These are phyloP conservation scores for Sphaerulina vaccinii DNA, from an alignment of 2,329 filamentous ascomycete genomes.

Conservation along the genomic window DNA sequence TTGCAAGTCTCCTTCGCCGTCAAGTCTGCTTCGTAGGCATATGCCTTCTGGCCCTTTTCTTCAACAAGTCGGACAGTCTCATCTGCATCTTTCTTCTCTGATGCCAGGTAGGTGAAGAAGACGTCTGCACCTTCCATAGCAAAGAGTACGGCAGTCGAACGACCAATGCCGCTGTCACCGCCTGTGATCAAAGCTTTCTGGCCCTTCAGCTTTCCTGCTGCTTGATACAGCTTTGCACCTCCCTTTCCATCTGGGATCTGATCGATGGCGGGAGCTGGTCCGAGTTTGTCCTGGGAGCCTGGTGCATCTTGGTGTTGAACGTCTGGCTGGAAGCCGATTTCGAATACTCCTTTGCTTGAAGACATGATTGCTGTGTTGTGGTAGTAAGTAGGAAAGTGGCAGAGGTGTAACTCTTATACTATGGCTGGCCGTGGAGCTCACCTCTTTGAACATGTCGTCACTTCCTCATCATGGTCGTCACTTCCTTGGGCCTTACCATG, in stretches of 20 bases:
- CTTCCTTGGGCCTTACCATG: no score
- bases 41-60: constrained; percentile 63
- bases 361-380: no score
- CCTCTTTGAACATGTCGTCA: no score
- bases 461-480: no score
- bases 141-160: constrained; percentile 72
- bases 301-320: constrained; percentile 54
- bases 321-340: constrained; percentile 25
- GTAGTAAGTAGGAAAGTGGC: no score
- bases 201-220: constrained; percentile 71
- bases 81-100: constrained; percentile 74
- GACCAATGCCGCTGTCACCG: constrained; percentile 76
- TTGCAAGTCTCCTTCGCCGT: constrained; percentile 66
- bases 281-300: constrained; percentile 57
- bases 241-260: constrained; percentile 67
- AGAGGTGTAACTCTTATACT: no score
- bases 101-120: constrained; percentile 70
- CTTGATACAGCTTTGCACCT: constrained; percentile 68
- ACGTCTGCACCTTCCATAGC: constrained; percentile 77
- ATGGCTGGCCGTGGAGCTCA: no score
- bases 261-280: constrained; percentile 60
- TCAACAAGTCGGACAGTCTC: constrained; percentile 71
- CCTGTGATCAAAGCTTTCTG: constrained; percentile 79
- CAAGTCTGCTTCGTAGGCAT: constrained; percentile 65
- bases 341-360: constrained; percentile 33